Evolutionary conservation across 805 yeast genomes (phyloP), one percentile per base, ranked within the genome.

Genomic region (Helenozyma baotianmanensis): DNA sequence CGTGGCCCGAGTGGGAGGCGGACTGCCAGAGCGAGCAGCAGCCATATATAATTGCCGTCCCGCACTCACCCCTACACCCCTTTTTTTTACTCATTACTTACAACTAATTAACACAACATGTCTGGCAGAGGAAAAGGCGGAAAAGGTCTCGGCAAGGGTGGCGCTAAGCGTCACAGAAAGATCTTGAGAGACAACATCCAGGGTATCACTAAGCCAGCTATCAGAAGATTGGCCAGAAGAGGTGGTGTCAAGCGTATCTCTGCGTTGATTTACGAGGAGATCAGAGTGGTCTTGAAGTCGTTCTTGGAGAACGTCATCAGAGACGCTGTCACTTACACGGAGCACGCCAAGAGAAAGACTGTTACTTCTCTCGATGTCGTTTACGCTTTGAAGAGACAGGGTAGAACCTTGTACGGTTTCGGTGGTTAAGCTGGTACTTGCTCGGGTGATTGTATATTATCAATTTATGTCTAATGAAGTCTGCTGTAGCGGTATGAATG

Each of bases 191-290:
- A 92, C 72, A 92, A 90, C 90, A 90, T 92, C 55, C 97, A 89
- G 75, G 98, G 98, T 78, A 90, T 90, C 67, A 90, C 98, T 47
- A 90, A 90, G 81, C 98, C 98, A 65, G 98, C 98, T 64, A 90
- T 90, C 64, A 88, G 98, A 79, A 90, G 98, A 86, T 83, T 90
- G 60, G 98, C 98, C 33, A 90, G 98, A 82, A 88, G 98, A 86
- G 98, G 98, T 76, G 98, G 98, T 89, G 98, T 90, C 64, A 90
- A 90, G 83, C 96, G 98, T 85, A 90, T 90, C 61, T 90, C 97
- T 47, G 97, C 96, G 68, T 76, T 89, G 65, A 90, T 90, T 68
- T 90, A 90, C 78, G 98, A 90, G 74, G 97, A 90, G 76, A 96
- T 92, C 62, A 88, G 98, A 78, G 89, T 83, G 54, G 97, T 92